A percentile compares a stretch with the other conserved stretches of the same genome.
These are phyloP conservation scores for Sechiopsis laciniata DNA, from an alignment of 306 rosid genomes.

Conservation along the genomic window DNA sequence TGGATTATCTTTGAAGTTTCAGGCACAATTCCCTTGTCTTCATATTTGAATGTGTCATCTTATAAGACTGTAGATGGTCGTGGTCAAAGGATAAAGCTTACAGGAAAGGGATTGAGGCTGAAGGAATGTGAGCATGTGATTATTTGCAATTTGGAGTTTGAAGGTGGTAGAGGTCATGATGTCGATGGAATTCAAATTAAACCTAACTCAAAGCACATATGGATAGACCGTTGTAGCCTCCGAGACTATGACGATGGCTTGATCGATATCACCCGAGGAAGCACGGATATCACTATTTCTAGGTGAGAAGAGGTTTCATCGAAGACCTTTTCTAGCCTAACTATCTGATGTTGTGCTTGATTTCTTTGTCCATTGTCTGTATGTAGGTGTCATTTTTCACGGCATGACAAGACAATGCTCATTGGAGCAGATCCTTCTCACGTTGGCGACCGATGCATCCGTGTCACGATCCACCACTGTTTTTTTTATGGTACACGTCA, in stretches of 20 bases:
- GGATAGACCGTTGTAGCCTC: conserved; percentile 90
- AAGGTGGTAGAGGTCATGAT: conserved; percentile 93
- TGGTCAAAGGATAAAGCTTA: conserved; percentile 71
- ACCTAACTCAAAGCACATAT: conserved; percentile 82
- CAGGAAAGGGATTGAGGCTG: conserved; percentile 74
- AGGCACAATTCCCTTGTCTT: conserved; percentile 60
- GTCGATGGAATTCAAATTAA: conserved; percentile 92
- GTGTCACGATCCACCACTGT: conserved; percentile 92
- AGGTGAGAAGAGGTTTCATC: conserved; percentile 41
- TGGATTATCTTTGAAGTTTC: conserved; percentile 93
- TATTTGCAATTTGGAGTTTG: conserved; percentile 84
- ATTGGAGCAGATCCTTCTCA: conserved; percentile 87
- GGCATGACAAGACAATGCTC: conserved; percentile 79
- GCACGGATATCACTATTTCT: conserved; percentile 83
- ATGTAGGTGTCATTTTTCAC: conserved; percentile 74
- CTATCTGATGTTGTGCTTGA: background rate
- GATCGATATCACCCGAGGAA: conserved; percentile 75
- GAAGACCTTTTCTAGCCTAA: background rate
- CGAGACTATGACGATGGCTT: conserved; percentile 81
- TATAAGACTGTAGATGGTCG: conserved; percentile 82
- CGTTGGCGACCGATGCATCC: conserved; percentile 63
- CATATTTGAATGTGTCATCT: conserved; percentile 68
- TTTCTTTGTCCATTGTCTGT: conserved; percentile 15
- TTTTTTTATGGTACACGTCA: conserved; percentile 88
- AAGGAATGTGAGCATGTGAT: conserved; percentile 93